phyloP scores from a whole-genome alignment of 345 rosid genomes.

The Pseudoturritis turrita region DNA sequence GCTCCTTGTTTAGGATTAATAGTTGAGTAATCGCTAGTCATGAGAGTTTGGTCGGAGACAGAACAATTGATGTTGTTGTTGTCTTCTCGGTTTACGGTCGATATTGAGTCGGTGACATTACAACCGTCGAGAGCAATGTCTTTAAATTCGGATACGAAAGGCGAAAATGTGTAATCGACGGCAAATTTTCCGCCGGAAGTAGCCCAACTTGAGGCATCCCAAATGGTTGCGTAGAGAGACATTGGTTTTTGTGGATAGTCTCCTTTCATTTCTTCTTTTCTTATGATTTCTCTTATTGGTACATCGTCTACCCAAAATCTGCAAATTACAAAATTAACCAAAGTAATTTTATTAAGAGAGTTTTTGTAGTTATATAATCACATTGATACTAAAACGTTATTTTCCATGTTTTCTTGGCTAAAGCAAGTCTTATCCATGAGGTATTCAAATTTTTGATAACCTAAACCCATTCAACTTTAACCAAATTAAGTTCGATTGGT shows the following conservation, averaged over 20 bases:
- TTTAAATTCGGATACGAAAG: conserved; percentile 69
- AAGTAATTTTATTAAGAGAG: neutral
- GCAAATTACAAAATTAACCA: conserved; percentile 3
- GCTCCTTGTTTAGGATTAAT: conserved; percentile 36
- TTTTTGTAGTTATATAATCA: neutral
- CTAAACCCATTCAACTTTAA: neutral
- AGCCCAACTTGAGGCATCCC: conserved; percentile 99
- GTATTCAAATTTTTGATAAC: neutral
- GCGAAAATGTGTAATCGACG: conserved; percentile 69
- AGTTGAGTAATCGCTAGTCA: conserved; percentile 36
- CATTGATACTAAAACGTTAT: neutral
- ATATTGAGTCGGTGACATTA: conserved; percentile 45
- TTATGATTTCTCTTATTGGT: conserved; percentile 69
- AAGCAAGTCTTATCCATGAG: neutral
- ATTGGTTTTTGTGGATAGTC: conserved; percentile 91
- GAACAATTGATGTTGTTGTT: conserved; percentile 28
- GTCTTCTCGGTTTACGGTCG: conserved; percentile 24
- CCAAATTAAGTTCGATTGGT: neutral
- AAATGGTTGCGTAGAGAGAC: conserved; percentile 84
- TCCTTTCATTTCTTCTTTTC: conserved; percentile 58
- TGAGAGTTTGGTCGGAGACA: conserved; percentile 31
- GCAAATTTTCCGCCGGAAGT: conserved; percentile 72
- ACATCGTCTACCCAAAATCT: conserved; percentile 90
- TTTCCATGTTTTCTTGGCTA: neutral
- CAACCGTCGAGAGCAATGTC: conserved; percentile 75